These are phyloP conservation scores for Helicocarpus griseus DNA, from an alignment of 2,329 filamentous ascomycete genomes.

Conservation along the genomic window DNA sequence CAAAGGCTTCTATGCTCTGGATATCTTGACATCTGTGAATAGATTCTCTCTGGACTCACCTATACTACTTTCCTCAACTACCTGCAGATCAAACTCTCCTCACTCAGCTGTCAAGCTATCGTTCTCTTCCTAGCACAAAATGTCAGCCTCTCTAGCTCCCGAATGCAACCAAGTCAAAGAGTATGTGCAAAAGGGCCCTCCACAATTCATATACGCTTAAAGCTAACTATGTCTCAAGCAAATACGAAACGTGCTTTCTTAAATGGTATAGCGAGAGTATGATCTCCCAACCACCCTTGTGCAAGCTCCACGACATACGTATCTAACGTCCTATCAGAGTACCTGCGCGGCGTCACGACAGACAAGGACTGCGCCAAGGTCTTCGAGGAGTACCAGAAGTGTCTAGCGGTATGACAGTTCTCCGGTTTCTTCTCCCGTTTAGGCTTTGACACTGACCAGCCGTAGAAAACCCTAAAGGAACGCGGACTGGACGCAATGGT, in stretches of 20 bases:
- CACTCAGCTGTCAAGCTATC: neutral
- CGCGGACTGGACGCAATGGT: constrained; percentile 88
- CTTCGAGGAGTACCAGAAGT: constrained; percentile 82
- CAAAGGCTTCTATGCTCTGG: neutral
- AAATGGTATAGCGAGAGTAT: constrained; percentile 99
- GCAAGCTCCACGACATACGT: neutral
- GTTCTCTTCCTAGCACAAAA: constrained; percentile 26
- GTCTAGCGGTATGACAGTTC: constrained; percentile 57
- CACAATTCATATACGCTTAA: neutral
- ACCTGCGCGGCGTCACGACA: constrained; percentile 72
- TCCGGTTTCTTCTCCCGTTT: neutral
- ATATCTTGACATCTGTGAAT: neutral
- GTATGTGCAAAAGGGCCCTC: constrained; percentile 44
- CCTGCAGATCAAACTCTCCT: neutral
- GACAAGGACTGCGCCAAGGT: constrained; percentile 77
- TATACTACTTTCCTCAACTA: neutral
- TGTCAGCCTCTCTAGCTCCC: constrained; percentile 90
- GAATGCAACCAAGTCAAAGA: constrained; percentile 96
- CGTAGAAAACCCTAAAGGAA: constrained; percentile 72
- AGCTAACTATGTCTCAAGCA: constrained; percentile 43
- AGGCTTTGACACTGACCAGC: constrained; percentile 1
- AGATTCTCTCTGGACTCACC: neutral
- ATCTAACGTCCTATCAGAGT: constrained; percentile 50
- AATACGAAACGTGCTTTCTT: constrained; percentile 93
- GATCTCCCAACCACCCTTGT: constrained; percentile 21